Conservation (phyloP, 2,329 filamentous ascomycete species). For the Elsinoe ampelina region DNA sequence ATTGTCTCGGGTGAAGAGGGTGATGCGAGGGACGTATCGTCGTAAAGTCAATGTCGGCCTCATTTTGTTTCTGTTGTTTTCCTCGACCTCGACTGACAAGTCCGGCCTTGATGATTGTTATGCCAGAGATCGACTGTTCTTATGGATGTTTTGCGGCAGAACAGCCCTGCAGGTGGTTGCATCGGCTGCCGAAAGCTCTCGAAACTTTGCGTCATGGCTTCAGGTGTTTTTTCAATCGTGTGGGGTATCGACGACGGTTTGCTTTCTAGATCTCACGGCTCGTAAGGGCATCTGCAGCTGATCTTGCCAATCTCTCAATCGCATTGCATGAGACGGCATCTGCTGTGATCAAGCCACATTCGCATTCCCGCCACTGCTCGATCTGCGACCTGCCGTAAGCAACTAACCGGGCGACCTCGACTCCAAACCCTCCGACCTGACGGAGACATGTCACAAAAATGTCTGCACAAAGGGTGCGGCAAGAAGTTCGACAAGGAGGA, state of each 20-base stretch:
- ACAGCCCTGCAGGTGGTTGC: not conserved
- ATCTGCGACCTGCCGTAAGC: not conserved
- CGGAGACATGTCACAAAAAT: constrained; percentile 62
- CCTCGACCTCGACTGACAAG: not conserved
- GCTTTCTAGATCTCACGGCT: not conserved
- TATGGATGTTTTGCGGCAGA: not conserved
- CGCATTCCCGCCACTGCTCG: too few relatives aligned
- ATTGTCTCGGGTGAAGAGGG: constrained; percentile 62
- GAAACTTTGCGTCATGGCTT: not conserved
- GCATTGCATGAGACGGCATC: not conserved
- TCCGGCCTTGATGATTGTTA: not conserved
- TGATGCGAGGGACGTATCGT: constrained; percentile 46
- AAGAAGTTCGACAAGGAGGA: constrained; percentile 75
- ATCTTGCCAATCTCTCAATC: not conserved
- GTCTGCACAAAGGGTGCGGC: constrained; percentile 91
- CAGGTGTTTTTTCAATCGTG: not conserved
- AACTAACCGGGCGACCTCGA: not conserved
- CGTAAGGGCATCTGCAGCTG: not conserved
- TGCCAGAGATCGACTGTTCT: too few relatives aligned
- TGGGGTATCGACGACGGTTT: not conserved
- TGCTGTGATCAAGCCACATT: too few relatives aligned
- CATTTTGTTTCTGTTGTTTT: not conserved
- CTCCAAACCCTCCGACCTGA: not conserved
- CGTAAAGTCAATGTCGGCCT: constrained; percentile 25
- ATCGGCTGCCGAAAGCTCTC: not conserved